These are phyloP conservation scores for Aspergillus panamensis DNA, from an alignment of 495 filamentous ascomycete species.

Conservation along the genomic window DNA sequence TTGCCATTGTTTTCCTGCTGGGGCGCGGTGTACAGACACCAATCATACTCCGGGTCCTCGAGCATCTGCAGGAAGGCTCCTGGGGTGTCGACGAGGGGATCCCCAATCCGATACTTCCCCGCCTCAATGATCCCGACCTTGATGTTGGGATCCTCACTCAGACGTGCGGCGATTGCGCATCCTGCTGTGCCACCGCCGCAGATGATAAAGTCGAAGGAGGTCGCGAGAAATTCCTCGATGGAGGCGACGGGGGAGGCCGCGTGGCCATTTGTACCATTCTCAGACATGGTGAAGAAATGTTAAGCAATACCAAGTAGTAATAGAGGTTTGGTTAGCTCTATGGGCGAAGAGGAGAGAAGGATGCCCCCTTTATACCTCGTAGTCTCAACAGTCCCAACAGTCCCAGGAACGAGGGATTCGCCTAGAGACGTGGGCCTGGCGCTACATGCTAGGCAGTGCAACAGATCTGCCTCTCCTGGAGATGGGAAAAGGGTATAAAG, in stretches of 20 bases:
- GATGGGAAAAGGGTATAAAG: too few relatives aligned
- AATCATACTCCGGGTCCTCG: conserved; percentile 54
- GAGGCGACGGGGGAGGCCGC: background rate
- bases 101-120: conserved; percentile 45
- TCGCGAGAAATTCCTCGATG: conserved; percentile 12
- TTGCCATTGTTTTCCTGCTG: conserved; percentile 34
- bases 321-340: too few relatives aligned
- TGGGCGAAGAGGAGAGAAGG: too few relatives aligned
- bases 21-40: conserved; percentile 51
- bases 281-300: too few relatives aligned
- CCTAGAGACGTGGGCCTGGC: too few relatives aligned
- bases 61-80: conserved; percentile 42
- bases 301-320: too few relatives aligned
- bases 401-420: too few relatives aligned
- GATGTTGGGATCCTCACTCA: conserved; percentile 48
- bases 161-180: conserved; percentile 48
- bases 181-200: conserved; percentile 46
- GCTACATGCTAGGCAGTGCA: too few relatives aligned
- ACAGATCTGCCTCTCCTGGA: too few relatives aligned
- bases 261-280: background rate
- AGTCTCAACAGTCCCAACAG: too few relatives aligned
- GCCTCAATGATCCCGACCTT: conserved; percentile 54
- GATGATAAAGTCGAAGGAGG: conserved; percentile 14
- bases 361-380: too few relatives aligned
- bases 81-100: conserved; percentile 47